Evolutionary conservation across 106 monocot genomes (phyloP).

Genomic region (Dioscorea alata): DNA sequence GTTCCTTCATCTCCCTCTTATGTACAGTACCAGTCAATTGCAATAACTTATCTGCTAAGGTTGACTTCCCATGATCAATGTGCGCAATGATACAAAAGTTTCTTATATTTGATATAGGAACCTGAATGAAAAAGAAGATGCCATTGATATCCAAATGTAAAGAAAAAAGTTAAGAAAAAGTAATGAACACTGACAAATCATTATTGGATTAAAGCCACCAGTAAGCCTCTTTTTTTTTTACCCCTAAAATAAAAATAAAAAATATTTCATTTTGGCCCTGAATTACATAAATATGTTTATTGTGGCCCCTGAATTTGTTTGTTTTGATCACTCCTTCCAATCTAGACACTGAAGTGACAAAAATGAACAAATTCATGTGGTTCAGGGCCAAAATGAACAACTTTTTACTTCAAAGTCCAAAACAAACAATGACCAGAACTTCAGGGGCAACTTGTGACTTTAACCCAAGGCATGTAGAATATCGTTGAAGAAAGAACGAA

Average conservation of each 20-base stretch:
- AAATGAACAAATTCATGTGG: too few relatives aligned
- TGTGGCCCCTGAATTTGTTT: too few relatives aligned
- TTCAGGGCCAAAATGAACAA: too few relatives aligned
- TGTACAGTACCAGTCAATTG: conserved; percentile 90
- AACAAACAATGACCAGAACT: too few relatives aligned
- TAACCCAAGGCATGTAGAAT: too few relatives aligned
- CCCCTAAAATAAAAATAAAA: not conserved
- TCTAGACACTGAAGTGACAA: too few relatives aligned
- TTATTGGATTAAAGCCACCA: not conserved
- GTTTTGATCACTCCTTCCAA: too few relatives aligned
- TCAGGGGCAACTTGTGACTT: too few relatives aligned
- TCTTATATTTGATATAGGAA: conserved; percentile 88
- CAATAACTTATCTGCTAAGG: conserved; percentile 88
- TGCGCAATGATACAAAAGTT: conserved; percentile 97
- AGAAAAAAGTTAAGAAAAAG: not conserved
- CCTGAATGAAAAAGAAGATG: conserved; percentile 31
- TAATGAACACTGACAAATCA: not conserved
- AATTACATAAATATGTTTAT: too few relatives aligned
- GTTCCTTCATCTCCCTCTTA: conserved; percentile 97
- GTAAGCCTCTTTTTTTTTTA: not conserved
- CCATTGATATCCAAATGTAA: not conserved
- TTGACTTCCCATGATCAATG: conserved; percentile 99
- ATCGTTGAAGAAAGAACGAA: too few relatives aligned
- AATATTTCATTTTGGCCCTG: not conserved
- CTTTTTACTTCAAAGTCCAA: too few relatives aligned